These are phyloP conservation scores for Babesia ovis DNA, from an alignment of 169 alveolate species.

Conservation along the genomic window DNA sequence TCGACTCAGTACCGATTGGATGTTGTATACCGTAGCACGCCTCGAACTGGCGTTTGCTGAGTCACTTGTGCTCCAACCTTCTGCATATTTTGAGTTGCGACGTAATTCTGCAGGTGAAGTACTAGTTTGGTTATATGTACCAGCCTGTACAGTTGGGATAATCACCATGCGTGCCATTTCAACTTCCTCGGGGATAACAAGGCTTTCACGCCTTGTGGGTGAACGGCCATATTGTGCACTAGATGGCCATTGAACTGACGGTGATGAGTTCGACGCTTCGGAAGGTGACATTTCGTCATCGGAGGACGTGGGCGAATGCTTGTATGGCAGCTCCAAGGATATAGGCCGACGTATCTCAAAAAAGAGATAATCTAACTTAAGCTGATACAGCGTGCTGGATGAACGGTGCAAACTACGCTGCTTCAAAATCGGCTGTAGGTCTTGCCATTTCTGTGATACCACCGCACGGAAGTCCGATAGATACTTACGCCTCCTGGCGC, in stretches of 20 bases:
- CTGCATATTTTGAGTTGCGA: background rate
- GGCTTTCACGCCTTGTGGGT: background rate
- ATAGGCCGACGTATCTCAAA: slow-evolving; percentile 18
- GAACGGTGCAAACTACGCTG: background rate
- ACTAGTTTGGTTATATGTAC: background rate
- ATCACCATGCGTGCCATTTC: slow-evolving; percentile 1
- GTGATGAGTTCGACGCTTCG: background rate
- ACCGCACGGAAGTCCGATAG: background rate
- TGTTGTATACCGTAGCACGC: background rate
- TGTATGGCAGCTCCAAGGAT: background rate
- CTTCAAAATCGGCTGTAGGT: background rate
- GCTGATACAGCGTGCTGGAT: background rate
- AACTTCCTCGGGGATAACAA: background rate
- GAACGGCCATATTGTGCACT: background rate
- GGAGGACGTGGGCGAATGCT: background rate
- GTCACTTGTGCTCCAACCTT: background rate
- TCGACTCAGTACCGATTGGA: slow-evolving; percentile 11
- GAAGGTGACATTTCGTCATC: background rate
- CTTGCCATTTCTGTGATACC: slow-evolving; percentile 20
- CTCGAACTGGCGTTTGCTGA: background rate
- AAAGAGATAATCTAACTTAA: slow-evolving; percentile 28
- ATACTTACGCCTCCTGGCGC: background rate
- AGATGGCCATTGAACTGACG: background rate
- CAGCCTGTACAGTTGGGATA: background rate
- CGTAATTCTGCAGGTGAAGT: background rate